Conservation (phyloP, 2,329 filamentous ascomycete species). For the Talaromyces sp. region DNA sequence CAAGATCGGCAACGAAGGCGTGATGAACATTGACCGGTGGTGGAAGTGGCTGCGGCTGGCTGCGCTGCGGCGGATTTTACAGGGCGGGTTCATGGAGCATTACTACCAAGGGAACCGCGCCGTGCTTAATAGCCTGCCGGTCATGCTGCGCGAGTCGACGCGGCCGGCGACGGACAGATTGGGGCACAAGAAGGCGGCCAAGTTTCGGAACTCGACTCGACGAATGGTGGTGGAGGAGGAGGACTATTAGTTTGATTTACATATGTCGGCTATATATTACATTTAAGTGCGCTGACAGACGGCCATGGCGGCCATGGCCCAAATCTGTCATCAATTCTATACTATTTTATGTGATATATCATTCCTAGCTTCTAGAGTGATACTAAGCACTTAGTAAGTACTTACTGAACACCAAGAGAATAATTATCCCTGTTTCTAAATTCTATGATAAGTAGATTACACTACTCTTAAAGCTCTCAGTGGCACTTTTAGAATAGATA, state of each 20-base stretch:
- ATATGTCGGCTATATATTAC: no score
- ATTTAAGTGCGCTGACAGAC: no score
- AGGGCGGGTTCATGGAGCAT: constrained; percentile 58
- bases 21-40: constrained; percentile 65
- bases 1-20: constrained; percentile 51
- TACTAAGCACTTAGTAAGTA: no score
- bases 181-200: constrained; percentile 12
- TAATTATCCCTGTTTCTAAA: no score
- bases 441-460: no score
- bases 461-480: no score
- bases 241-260: background rate
- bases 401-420: no score
- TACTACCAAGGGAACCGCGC: constrained; percentile 56
- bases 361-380: no score
- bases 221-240: constrained; percentile 8
- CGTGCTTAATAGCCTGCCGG: constrained; percentile 55
- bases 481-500: no score
- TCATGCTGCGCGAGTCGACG: constrained; percentile 30
- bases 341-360: no score
- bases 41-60: constrained; percentile 65
- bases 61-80: constrained; percentile 55
- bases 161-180: constrained; percentile 19
- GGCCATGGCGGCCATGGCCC: no score
- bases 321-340: no score
- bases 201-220: constrained; percentile 3